phyloP scores from a whole-genome alignment of 305 asterid species.

The Coffea humblotiana region DNA sequence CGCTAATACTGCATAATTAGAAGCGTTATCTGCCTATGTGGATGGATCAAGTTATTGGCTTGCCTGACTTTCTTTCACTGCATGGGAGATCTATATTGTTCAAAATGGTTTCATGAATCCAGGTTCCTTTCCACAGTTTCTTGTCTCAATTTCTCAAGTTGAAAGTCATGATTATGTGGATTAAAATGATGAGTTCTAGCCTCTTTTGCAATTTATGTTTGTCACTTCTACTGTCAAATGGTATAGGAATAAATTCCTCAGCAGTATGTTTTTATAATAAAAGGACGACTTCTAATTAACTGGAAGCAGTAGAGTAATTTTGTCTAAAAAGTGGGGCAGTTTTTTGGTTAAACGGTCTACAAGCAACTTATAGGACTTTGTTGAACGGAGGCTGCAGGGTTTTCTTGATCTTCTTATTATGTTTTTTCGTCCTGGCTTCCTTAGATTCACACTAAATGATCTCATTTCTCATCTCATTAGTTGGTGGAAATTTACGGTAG shows the following conservation, averaged over 20 bases:
- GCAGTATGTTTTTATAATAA: background rate
- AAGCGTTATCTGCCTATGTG: too few species aligned
- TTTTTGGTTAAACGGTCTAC: background rate
- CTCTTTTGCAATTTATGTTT: background rate
- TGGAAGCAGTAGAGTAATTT: background rate
- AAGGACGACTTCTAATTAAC: background rate
- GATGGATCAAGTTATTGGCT: background rate
- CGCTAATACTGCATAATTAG: too few species aligned
- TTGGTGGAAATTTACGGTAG: conserved; percentile 72
- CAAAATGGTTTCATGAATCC: background rate
- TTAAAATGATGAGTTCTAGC: background rate
- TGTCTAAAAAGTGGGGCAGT: background rate
- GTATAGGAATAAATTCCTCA: background rate
- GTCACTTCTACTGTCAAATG: background rate
- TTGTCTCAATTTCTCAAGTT: background rate
- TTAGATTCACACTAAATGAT: background rate
- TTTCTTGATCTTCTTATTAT: background rate
- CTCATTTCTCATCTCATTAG: conserved; percentile 35
- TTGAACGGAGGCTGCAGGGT: background rate
- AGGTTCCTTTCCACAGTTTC: background rate
- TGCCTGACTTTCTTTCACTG: background rate
- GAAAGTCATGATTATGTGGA: background rate
- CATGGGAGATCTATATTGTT: background rate
- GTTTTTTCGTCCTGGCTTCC: background rate
- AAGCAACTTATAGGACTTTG: background rate